A percentile compares a stretch with the other conserved stretches of the same genome.
Evolutionary conservation across 306 rosid species (phyloP).

Genomic region (Psophocarpus tetragonolobus): DNA sequence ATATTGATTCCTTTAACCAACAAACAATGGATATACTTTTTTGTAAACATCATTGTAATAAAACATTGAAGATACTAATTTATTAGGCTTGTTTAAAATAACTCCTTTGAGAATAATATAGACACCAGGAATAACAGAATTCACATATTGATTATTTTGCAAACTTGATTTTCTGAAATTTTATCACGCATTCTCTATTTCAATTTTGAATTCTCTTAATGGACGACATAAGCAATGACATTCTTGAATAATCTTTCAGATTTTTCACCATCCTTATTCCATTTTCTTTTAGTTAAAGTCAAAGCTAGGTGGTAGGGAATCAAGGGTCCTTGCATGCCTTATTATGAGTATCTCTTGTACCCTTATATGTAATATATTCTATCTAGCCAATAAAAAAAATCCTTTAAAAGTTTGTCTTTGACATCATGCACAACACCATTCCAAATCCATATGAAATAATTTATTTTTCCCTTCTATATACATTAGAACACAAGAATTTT

Average conservation of each 20-base stretch:
- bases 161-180: slow-evolving; percentile 28
- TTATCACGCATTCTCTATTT: slow-evolving; percentile 26
- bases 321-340: no score
- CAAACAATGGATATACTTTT: slow-evolving; percentile 62
- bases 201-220: slow-evolving; percentile 30
- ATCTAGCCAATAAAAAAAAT: no score
- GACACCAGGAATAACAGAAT: slow-evolving; percentile 66
- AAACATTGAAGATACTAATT: slow-evolving; percentile 87
- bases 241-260: slow-evolving; percentile 69
- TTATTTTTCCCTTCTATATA: no score
- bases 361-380: no score
- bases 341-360: no score
- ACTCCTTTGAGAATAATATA: slow-evolving; percentile 68
- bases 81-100: slow-evolving; percentile 59
- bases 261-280: slow-evolving; percentile 88
- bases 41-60: slow-evolving; percentile 81
- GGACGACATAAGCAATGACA: slow-evolving; percentile 41
- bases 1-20: slow-evolving; percentile 39
- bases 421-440: slow-evolving; percentile 41
- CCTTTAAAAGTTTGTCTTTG: slow-evolving; percentile 63
- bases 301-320: no score
- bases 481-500: no score
- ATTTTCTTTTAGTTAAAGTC: slow-evolving; percentile 75
- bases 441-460: no score
- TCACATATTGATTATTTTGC: slow-evolving; percentile 61